Evolutionary conservation across 202 grass and related monocot genomes (phyloP).

Genomic region (Alloteropsis angusta): DNA sequence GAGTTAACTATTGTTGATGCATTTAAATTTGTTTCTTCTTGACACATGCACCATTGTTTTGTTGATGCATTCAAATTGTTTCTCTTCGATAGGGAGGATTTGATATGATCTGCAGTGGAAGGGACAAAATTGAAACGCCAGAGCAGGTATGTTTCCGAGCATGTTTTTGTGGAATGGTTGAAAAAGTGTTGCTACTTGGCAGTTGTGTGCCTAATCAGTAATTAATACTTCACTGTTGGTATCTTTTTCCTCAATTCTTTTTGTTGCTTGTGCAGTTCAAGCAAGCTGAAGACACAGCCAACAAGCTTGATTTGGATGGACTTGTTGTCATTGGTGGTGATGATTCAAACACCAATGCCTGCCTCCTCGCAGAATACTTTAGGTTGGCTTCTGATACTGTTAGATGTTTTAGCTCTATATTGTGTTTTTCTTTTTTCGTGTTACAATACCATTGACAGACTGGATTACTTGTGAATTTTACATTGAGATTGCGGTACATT

Average conservation of each 20-base stretch:
- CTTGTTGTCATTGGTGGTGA: constrained; percentile 98
- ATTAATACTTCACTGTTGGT: background rate
- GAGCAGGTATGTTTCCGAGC: constrained; percentile 56
- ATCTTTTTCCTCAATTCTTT: background rate
- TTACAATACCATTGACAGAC: background rate
- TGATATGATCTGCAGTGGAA: constrained; percentile 99
- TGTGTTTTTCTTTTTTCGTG: background rate
- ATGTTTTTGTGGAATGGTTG: background rate
- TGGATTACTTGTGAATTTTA: background rate
- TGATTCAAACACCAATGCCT: constrained; percentile 98
- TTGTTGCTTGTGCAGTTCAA: constrained; percentile 55
- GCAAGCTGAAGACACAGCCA: constrained; percentile 89
- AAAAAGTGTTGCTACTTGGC: background rate
- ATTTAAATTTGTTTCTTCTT: background rate
- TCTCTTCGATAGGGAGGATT: constrained; percentile 68
- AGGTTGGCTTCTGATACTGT: constrained; percentile 27
- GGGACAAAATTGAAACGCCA: constrained; percentile 99
- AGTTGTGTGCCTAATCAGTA: background rate
- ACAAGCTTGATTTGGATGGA: constrained; percentile 80
- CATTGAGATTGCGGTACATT: background rate
- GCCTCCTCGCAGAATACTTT: constrained; percentile 88
- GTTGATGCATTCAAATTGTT: background rate
- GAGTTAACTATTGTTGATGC: background rate
- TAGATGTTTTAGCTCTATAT: background rate
- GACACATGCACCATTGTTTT: background rate